Base-by-base conservation (phyloP, 805 yeast genomes). In the Myxozyma monticola region DNA sequence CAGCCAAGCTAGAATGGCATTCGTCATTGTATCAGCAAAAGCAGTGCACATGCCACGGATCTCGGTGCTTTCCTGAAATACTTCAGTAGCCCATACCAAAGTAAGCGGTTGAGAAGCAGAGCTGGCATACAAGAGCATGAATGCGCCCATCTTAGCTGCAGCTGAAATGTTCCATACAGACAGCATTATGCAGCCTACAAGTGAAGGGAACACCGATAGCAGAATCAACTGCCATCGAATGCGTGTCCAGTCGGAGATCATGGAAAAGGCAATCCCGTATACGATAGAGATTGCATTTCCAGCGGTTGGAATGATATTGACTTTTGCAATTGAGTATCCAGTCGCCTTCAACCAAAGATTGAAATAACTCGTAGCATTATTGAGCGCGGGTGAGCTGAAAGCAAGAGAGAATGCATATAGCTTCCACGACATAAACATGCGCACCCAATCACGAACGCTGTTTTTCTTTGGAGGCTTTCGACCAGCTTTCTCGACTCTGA, bases 261-360 rank as follows among this genome's bases (percentile, higher is more conserved):
- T 56, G 1, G 69, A 54, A 39, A 61, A 45, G 26, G 59, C 50
- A 41, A 65, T 49, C 4, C 64, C 63, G 28, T 36, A 35, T 5
- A 30, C 21, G n/a, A 34, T 26, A 4, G 45, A 24, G 17, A 63
- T 48, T 20, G 62, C 70, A 37, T 63, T 63, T 12, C 65, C 65
- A 5, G 61, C 70, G 5, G 71, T 67, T 30, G 71, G 71, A 37
- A 65, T 63, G 3, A 51, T 54, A 48, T 68, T 68, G 33, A 64
- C 55, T 26, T 61, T 57, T 20, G 61, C 40, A n/a, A 65, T 62
- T 14, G 60, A 31, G 46, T 59, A 66, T n/a, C 53, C 54, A 7
- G 51, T 49, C 7, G 56, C 46, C 49, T 67, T 57, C 33, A 68
- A 54, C 68, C 68, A 68, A 22, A 67, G 49, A 39, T 36, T 48